Evolutionary conservation across 177 flowering plant genomes (phyloP).

Genomic region (Tripterygium wilfordii): DNA sequence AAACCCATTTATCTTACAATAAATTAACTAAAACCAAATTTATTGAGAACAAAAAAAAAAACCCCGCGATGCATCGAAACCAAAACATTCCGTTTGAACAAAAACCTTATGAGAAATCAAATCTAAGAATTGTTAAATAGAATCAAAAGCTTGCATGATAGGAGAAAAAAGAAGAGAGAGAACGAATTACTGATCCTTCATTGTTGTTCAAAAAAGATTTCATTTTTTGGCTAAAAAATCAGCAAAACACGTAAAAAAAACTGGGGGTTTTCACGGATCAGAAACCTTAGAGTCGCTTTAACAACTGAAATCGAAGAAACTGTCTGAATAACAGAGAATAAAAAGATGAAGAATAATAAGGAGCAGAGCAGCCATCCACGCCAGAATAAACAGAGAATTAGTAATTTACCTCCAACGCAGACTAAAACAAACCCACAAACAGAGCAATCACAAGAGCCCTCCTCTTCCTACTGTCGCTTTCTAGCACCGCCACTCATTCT

Average conservation of each 20-base stretch:
- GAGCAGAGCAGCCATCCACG: background rate
- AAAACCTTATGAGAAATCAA: no score
- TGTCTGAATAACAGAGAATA: background rate
- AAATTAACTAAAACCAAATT: no score
- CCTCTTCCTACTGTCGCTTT: background rate
- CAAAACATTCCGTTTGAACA: no score
- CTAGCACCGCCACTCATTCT: background rate
- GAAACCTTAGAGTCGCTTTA: slow-evolving; percentile 7
- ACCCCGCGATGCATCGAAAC: no score
- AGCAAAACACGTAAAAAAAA: background rate
- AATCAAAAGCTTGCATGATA: no score
- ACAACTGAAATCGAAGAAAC: background rate
- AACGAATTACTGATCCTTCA: no score
- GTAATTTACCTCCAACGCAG: background rate
- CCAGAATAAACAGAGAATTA: slow-evolving; percentile 1
- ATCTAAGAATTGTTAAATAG: no score
- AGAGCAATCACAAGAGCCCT: background rate
- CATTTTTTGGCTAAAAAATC: background rate
- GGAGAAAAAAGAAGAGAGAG: no score
- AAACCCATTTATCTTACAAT: no score
- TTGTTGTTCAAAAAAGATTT: no score
- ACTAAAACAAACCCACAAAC: background rate
- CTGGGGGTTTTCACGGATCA: background rate
- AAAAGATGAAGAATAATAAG: background rate
- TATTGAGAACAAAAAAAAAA: no score